phyloP scores from a whole-genome alignment of 768 basidiomycete genomes.

The Fistulinella prunicolor region DNA sequence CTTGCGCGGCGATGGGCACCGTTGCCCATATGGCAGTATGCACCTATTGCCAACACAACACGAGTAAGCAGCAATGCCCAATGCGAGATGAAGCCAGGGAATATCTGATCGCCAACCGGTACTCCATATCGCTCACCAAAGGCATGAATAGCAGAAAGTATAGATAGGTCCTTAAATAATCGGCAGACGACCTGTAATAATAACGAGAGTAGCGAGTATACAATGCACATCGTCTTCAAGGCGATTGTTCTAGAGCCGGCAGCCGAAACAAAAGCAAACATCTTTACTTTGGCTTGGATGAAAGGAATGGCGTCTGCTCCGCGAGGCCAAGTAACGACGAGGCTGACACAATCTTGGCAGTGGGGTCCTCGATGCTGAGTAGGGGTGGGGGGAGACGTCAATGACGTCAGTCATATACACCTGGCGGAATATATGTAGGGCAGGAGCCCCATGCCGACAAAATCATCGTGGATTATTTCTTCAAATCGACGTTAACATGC shows the following conservation, averaged over 20 bases:
- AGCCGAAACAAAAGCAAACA: constrained; percentile 63
- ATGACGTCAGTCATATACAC: constrained; percentile 42
- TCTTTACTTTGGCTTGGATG: constrained; percentile 50
- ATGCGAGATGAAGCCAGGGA: constrained; percentile 30
- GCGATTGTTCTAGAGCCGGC: constrained; percentile 40
- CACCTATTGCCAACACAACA: constrained; percentile 40
- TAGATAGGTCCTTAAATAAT: constrained; percentile 35
- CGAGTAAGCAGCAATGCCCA: constrained; percentile 29
- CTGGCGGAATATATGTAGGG: constrained; percentile 56
- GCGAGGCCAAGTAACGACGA: constrained; percentile 36
- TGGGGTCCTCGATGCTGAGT: constrained; percentile 47
- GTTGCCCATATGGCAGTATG: too few species aligned
- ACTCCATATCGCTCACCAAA: constrained; percentile 27
- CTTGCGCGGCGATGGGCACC: too few species aligned
- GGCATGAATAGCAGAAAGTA: constrained; percentile 20
- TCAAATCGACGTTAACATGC: constrained; percentile 81
- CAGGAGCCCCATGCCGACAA: constrained; percentile 53
- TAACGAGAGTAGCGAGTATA: constrained; percentile 17
- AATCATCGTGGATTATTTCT: constrained; percentile 56
- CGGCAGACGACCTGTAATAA: constrained; percentile 9
- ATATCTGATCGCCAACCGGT: constrained; percentile 14
- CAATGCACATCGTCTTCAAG: constrained; percentile 30
- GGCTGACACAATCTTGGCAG: constrained; percentile 44
- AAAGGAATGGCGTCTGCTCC: constrained; percentile 23
- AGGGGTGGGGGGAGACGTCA: constrained; percentile 62